A percentile compares a stretch with the other conserved stretches of the same genome.
These are phyloP conservation scores for Xylaria arbuscula DNA, from an alignment of 2,329 filamentous ascomycete species.

Conservation along the genomic window DNA sequence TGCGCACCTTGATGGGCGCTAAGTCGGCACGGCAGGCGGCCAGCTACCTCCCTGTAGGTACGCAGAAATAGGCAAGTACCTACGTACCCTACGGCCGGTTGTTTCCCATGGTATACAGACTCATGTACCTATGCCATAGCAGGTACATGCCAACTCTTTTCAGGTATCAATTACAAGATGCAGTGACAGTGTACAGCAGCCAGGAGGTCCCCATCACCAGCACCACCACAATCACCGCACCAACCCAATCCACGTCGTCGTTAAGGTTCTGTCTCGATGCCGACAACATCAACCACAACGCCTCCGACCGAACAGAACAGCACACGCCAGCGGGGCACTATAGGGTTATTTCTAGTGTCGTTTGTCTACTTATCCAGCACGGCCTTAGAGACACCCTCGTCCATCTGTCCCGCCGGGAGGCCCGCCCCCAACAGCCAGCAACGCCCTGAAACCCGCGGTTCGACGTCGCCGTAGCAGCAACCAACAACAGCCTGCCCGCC, in stretches of 20 bases:
- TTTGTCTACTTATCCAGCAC: slow-evolving; percentile 6
- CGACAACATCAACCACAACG: slow-evolving; percentile 1
- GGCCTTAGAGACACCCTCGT: slow-evolving; percentile 10
- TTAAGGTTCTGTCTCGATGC: slow-evolving; percentile 6
- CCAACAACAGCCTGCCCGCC: slow-evolving; percentile 30
- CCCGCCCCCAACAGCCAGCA: slow-evolving; percentile 29
- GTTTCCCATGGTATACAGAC: no score
- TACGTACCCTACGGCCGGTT: no score
- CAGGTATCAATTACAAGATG: slow-evolving; percentile 31
- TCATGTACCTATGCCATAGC: background rate
- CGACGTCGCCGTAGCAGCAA: slow-evolving; percentile 18
- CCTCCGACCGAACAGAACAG: background rate
- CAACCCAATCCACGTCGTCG: slow-evolving; percentile 21
- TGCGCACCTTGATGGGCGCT: slow-evolving; percentile 10
- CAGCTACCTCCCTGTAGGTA: no score
- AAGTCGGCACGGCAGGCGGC: slow-evolving; percentile 16
- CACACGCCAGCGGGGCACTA: background rate
- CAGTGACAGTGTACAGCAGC: slow-evolving; percentile 15
- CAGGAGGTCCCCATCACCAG: slow-evolving; percentile 25
- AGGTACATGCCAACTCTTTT: slow-evolving; percentile 20
- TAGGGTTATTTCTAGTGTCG: background rate
- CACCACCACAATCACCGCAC: slow-evolving; percentile 18
- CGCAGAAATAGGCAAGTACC: no score
- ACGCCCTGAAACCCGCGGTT: slow-evolving; percentile 29
- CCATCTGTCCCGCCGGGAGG: slow-evolving; percentile 28